Conservation (phyloP, 805 yeast species). For the Ogataea methylovora region DNA sequence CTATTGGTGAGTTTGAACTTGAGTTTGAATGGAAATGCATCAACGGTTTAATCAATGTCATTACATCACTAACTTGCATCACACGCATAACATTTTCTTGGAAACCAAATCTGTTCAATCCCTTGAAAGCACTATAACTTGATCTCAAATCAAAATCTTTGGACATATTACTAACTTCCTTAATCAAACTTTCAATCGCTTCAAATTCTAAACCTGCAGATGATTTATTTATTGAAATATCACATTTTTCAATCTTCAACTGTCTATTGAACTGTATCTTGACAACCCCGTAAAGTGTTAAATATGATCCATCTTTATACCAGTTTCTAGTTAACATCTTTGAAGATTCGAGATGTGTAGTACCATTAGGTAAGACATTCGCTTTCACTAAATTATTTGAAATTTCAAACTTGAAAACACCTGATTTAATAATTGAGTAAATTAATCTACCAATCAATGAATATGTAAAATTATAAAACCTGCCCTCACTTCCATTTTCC, state of each 20-base stretch:
- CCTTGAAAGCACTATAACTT: conserved; percentile 36
- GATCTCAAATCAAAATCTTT: background rate
- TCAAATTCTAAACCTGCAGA: conserved; percentile 40
- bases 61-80: conserved; percentile 70
- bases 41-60: conserved; percentile 62
- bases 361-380: conserved; percentile 44
- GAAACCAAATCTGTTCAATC: conserved; percentile 52
- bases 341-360: conserved; percentile 46
- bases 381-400: conserved; percentile 43
- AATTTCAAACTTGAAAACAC: conserved; percentile 45
- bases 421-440: conserved; percentile 42
- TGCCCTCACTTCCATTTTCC: conserved; percentile 34
- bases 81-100: conserved; percentile 60
- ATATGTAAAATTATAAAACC: conserved; percentile 58
- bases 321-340: conserved; percentile 40
- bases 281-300: conserved; percentile 52
- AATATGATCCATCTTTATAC: conserved; percentile 65
- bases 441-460: conserved; percentile 60
- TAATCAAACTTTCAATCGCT: conserved; percentile 34
- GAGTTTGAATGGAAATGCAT: conserved; percentile 44
- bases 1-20: conserved; percentile 34
- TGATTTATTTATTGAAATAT: conserved; percentile 41
- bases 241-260: conserved; percentile 66
- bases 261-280: conserved; percentile 56
- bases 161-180: background rate